These are phyloP conservation scores for Tylopilus felleus DNA, from an alignment of 768 basidiomycete species.

Conservation along the genomic window DNA sequence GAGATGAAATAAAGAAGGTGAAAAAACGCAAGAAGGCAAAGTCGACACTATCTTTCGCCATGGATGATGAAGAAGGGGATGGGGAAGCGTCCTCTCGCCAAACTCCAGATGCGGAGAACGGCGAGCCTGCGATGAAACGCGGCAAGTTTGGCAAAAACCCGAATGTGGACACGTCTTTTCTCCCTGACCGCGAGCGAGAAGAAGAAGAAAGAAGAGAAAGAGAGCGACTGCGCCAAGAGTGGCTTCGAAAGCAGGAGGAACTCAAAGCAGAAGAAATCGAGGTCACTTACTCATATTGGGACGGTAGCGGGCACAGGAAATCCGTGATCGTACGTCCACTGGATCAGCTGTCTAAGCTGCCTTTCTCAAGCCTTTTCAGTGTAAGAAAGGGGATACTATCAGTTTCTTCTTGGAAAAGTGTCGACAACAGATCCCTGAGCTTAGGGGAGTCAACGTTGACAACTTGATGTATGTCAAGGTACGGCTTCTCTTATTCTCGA, in stretches of 20 bases:
- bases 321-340: slow-evolving; percentile 68
- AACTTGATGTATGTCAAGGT: slow-evolving; percentile 99
- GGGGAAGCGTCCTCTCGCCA: slow-evolving; percentile 39
- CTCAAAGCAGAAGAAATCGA: slow-evolving; percentile 78
- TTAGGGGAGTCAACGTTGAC: slow-evolving; percentile 86
- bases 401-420: slow-evolving; percentile 89
- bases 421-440: slow-evolving; percentile 87
- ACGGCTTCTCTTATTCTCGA: slow-evolving; percentile 15
- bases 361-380: slow-evolving; percentile 37
- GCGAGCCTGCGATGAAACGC: slow-evolving; percentile 58
- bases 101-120: slow-evolving; percentile 35
- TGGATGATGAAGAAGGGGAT: slow-evolving; percentile 72
- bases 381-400: slow-evolving; percentile 95
- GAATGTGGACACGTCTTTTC: slow-evolving; percentile 93
- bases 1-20: slow-evolving; percentile 77
- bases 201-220: slow-evolving; percentile 86
- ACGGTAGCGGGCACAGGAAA: slow-evolving; percentile 95
- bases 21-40: slow-evolving; percentile 96
- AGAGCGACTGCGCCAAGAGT: slow-evolving; percentile 85
- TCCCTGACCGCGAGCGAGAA: slow-evolving; percentile 97
- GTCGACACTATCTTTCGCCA: slow-evolving; percentile 85
- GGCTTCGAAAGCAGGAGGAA: slow-evolving; percentile 71
- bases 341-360: background rate
- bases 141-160: slow-evolving; percentile 92
- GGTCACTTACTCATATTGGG: slow-evolving; percentile 96